A percentile compares a stretch with the other conserved stretches of the same genome.
Conservation (phyloP, 106 monocot species). For the Acanthochlamys bracteata region DNA sequence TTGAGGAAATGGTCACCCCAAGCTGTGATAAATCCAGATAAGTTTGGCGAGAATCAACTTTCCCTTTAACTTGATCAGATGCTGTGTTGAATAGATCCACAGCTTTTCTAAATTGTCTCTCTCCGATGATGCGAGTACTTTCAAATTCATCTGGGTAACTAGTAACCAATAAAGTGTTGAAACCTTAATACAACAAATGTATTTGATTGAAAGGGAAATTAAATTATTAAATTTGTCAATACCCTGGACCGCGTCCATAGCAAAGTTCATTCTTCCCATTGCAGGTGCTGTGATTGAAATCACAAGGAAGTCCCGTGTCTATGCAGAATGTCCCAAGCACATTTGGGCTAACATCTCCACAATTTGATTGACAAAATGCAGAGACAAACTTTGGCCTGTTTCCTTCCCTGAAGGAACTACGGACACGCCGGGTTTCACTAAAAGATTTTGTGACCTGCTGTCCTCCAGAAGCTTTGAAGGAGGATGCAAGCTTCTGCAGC, state of each 20-base stretch:
- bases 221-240: not conserved
- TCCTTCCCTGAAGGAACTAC: slow-evolving; percentile 7
- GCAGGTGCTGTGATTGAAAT: slow-evolving; percentile 26
- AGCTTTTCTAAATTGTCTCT: slow-evolving; percentile 22
- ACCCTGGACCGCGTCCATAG: slow-evolving; percentile 27
- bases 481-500: slow-evolving; percentile 5
- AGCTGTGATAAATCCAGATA: slow-evolving; percentile 19
- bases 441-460: not conserved
- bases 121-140: slow-evolving; percentile 31
- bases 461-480: slow-evolving; percentile 9
- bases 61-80: slow-evolving; percentile 20
- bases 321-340: slow-evolving; percentile 23
- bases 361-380: slow-evolving; percentile 29
- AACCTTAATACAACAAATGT: too few relatives aligned
- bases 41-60: slow-evolving; percentile 20
- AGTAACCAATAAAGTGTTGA: too few relatives aligned
- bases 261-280: slow-evolving; percentile 21
- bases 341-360: slow-evolving; percentile 27
- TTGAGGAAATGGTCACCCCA: slow-evolving; percentile 8
- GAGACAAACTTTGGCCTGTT: slow-evolving; percentile 15
- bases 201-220: too few relatives aligned
- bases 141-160: slow-evolving; percentile 31
- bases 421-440: slow-evolving; percentile 1
- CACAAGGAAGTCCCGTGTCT: slow-evolving; percentile 26
- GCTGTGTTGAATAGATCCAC: slow-evolving; percentile 19